Conservation (phyloP, 192 early-diverging fungal species). For the Chytriomyces hyalinus region DNA sequence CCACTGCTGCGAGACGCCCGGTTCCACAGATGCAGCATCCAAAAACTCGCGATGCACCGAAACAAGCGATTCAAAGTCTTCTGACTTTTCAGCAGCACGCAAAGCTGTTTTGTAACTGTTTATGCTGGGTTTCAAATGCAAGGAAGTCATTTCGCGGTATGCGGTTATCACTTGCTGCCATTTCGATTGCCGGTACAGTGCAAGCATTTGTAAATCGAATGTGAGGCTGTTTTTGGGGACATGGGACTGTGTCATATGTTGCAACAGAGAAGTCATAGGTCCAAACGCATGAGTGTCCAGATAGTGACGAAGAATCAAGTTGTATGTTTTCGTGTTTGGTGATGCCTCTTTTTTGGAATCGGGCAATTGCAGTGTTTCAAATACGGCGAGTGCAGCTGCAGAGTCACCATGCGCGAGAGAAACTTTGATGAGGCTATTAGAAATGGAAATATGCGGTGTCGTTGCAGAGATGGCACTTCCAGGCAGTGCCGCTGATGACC, state of each 20-base stretch:
- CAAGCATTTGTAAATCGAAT: slow-evolving; percentile 1
- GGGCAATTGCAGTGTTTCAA: neutral
- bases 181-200: neutral
- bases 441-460: neutral
- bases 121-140: too few relatives aligned
- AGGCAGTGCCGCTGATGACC: neutral
- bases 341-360: neutral
- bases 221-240: neutral
- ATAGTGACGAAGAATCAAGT: slow-evolving; percentile 1
- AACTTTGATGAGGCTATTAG: neutral
- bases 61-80: neutral
- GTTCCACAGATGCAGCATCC: neutral
- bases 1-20: neutral
- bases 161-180: neutral
- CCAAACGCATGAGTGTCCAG: neutral
- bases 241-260: neutral
- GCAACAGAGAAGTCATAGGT: neutral
- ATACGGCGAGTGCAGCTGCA: neutral
- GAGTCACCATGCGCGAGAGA: neutral
- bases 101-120: neutral
- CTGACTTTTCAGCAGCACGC: neutral
- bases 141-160: neutral
- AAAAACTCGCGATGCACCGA: neutral
- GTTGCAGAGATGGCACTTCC: neutral
- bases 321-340: slow-evolving; percentile 2